Conservation (phyloP, 768 basidiomycete species). For the Russula vinacea region DNA sequence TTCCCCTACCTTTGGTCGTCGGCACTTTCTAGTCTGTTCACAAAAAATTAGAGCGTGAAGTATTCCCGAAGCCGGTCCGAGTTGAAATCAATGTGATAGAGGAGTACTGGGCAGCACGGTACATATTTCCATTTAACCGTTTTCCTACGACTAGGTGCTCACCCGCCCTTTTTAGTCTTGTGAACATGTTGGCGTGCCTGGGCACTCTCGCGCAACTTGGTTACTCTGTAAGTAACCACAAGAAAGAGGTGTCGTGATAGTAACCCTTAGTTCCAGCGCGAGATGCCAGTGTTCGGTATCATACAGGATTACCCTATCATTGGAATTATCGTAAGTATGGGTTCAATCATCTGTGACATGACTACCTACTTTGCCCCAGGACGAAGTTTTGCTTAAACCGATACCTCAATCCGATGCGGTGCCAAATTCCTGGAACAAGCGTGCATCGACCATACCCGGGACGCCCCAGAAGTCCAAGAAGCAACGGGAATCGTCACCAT, state of each 20-base stretch:
- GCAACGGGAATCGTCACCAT: conserved; percentile 28
- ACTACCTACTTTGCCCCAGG: conserved; percentile 38
- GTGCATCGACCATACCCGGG: conserved; percentile 27
- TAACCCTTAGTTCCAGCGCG: conserved; percentile 49
- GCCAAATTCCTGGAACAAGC: conserved; percentile 23
- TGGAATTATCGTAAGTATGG: conserved; percentile 66
- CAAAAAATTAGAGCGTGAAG: conserved; percentile 69
- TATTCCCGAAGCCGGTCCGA: conserved; percentile 53
- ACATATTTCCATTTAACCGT: conserved; percentile 26
- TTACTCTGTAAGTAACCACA: conserved; percentile 47
- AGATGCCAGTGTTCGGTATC: conserved; percentile 81
- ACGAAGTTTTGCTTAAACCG: conserved; percentile 45
- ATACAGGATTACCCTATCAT: conserved; percentile 60
- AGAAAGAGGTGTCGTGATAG: neutral
- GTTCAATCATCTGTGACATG: neutral
- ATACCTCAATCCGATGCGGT: conserved; percentile 15
- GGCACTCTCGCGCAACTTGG: conserved; percentile 48
- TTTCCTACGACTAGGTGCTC: conserved; percentile 2
- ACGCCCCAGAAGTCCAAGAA: conserved; percentile 36
- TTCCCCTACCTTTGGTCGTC: neutral
- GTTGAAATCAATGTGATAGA: conserved; percentile 55
- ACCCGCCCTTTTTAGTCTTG: conserved; percentile 46
- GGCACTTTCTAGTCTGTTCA: conserved; percentile 70
- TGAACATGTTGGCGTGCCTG: conserved; percentile 71
- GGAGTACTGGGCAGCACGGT: conserved; percentile 80